Conservation (phyloP, 2,329 filamentous ascomycete species). For the Didymella keratinophila region DNA sequence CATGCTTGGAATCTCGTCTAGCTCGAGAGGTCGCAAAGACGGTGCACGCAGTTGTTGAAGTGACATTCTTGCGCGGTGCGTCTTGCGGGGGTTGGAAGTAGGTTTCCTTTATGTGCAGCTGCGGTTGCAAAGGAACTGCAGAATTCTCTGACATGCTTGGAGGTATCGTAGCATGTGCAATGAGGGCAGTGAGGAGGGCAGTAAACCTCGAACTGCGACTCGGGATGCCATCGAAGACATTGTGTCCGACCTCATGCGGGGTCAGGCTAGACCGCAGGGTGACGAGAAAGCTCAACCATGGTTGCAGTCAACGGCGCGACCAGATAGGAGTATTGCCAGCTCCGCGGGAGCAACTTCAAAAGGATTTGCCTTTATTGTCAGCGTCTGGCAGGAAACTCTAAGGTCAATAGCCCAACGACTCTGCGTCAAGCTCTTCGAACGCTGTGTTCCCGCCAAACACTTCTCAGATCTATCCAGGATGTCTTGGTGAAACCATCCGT, state of each 20-base stretch:
- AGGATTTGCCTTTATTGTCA: background rate
- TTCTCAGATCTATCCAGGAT: constrained; percentile 20
- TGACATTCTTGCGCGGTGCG: background rate
- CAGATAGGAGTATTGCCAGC: background rate
- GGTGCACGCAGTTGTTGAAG: background rate
- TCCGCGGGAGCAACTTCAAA: background rate
- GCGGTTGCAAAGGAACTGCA: background rate
- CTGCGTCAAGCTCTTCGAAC: background rate
- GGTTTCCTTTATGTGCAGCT: background rate
- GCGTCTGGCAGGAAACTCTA: background rate
- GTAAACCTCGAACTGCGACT: background rate
- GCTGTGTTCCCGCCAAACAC: constrained; percentile 10
- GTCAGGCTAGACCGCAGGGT: background rate
- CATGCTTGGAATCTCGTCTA: background rate
- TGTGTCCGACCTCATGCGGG: background rate
- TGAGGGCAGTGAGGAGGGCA: no score
- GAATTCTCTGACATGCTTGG: background rate
- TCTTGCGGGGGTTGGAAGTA: background rate
- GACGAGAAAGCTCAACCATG: background rate
- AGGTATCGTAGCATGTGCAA: background rate
- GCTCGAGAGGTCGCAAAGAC: background rate
- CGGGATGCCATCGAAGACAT: background rate
- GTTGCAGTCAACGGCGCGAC: background rate
- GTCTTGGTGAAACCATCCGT: constrained; percentile 19
- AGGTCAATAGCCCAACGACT: background rate